Conservation (phyloP, 441 rosid genomes). For the Raphanus hybrid region DNA sequence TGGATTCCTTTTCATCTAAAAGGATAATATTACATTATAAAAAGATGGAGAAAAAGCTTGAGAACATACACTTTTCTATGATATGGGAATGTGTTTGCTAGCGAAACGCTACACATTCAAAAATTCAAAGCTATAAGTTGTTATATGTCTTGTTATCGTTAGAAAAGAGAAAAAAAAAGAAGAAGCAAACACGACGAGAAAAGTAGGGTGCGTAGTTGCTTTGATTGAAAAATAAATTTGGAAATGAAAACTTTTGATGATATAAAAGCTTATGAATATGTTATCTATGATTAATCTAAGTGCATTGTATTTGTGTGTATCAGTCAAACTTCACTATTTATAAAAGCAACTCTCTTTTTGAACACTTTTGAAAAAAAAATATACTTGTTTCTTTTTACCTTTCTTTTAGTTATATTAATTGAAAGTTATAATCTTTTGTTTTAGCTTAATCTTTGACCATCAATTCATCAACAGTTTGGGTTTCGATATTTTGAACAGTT, state of each 20-base stretch:
- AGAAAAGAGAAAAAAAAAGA: neutral
- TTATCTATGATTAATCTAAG: slow-evolving; percentile 34
- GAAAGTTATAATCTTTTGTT: slow-evolving; percentile 21
- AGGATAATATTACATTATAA: slow-evolving; percentile 3
- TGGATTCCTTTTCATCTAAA: slow-evolving; percentile 13
- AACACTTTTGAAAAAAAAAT: slow-evolving; percentile 25
- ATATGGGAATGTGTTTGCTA: slow-evolving; percentile 34
- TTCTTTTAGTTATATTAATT: neutral
- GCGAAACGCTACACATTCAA: slow-evolving; percentile 26
- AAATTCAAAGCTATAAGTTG: slow-evolving; percentile 34
- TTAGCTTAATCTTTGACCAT: slow-evolving; percentile 43
- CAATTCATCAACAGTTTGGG: slow-evolving; percentile 30
- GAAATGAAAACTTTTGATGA: slow-evolving; percentile 16
- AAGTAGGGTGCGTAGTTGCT: slow-evolving; percentile 27
- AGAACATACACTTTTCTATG: slow-evolving; percentile 20
- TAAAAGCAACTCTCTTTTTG: slow-evolving; percentile 29
- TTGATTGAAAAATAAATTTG: slow-evolving; percentile 1
- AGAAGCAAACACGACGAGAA: slow-evolving; percentile 29
- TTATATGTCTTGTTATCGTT: slow-evolving; percentile 34
- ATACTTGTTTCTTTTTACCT: slow-evolving; percentile 13
- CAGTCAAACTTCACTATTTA: slow-evolving; percentile 40
- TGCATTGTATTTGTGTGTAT: slow-evolving; percentile 36
- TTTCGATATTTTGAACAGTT: slow-evolving; percentile 15
- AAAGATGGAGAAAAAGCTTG: slow-evolving; percentile 28
- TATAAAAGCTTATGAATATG: slow-evolving; percentile 17